A percentile compares a stretch with the other conserved stretches of the same genome.
Evolutionary conservation across 2,329 filamentous ascomycete genomes (phyloP).

Genomic region (Xylariaceae sp.): DNA sequence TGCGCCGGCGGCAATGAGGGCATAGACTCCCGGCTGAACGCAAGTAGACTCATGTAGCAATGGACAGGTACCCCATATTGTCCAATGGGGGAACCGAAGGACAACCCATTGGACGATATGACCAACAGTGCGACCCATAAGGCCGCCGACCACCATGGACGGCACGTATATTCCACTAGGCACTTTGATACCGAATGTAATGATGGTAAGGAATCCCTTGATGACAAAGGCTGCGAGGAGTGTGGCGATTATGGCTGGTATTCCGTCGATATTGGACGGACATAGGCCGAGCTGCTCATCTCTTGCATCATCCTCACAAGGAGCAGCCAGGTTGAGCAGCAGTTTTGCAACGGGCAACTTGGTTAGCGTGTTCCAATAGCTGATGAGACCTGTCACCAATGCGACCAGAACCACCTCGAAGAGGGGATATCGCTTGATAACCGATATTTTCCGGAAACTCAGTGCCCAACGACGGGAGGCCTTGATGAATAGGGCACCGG

Average conservation of each 20-base stretch:
- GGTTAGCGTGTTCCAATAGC: constrained; percentile 91
- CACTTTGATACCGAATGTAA: constrained; percentile 95
- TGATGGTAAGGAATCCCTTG: constrained; percentile 80
- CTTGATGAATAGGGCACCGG: constrained; percentile 94
- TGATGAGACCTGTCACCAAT: constrained; percentile 72
- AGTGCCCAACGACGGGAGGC: constrained; percentile 85
- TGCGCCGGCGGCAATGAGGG: constrained; percentile 85
- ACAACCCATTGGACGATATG: constrained; percentile 80
- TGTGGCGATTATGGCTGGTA: constrained; percentile 67
- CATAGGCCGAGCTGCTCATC: constrained; percentile 69
- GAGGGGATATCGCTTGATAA: constrained; percentile 78
- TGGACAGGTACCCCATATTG: constrained; percentile 70
- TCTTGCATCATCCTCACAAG: constrained; percentile 66
- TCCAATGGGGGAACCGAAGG: constrained; percentile 63
- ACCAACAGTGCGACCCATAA: constrained; percentile 83
- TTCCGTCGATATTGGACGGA: constrained; percentile 64
- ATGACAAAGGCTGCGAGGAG: constrained; percentile 77
- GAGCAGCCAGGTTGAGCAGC: constrained; percentile 82
- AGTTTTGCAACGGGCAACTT: constrained; percentile 86
- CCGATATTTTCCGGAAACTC: constrained; percentile 71
- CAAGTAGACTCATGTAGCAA: constrained; percentile 68
- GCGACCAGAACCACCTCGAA: constrained; percentile 87
- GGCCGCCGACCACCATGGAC: constrained; percentile 94
- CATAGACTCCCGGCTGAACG: constrained; percentile 95
- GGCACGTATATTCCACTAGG: constrained; percentile 97